These are phyloP conservation scores for Solanum virginianum DNA, from an alignment of 257 asterid genomes.

Conservation along the genomic window DNA sequence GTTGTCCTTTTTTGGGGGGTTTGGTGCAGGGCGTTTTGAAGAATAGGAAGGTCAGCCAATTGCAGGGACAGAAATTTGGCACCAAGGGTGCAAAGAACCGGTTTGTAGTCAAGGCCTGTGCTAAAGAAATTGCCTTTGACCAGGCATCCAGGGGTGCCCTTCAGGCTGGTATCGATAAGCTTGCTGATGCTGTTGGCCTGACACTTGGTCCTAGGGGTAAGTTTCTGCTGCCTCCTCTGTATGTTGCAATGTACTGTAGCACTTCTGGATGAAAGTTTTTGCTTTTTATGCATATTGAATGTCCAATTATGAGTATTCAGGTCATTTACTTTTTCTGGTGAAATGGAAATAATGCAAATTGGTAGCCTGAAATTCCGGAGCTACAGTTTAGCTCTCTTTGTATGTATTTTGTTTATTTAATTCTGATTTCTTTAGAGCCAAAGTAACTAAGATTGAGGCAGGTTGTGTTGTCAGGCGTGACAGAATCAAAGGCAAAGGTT, in stretches of 20 bases:
- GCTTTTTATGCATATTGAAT: neutral
- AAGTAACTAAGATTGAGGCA: neutral
- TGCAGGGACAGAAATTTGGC: slow-evolving; percentile 52
- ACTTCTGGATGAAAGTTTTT: neutral
- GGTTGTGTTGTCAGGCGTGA: neutral
- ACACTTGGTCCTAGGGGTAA: slow-evolving; percentile 98
- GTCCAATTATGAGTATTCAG: neutral
- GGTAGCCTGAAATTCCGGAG: neutral
- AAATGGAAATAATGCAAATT: neutral
- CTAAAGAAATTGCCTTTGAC: slow-evolving; percentile 91
- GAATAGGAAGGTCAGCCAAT: slow-evolving; percentile 44
- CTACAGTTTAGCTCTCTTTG: neutral
- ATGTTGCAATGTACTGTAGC: neutral
- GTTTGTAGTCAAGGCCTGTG: slow-evolving; percentile 66
- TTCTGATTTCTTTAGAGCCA: neutral
- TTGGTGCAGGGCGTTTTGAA: slow-evolving; percentile 41
- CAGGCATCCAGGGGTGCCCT: slow-evolving; percentile 82
- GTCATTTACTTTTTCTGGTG: neutral
- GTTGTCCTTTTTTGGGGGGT: neutral
- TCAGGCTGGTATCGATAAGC: slow-evolving; percentile 92
- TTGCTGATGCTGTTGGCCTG: slow-evolving; percentile 89
- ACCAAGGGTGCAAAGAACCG: slow-evolving; percentile 41
- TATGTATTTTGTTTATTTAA: neutral
- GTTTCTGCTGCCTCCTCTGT: neutral
- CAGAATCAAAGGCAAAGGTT: neutral